A percentile compares a stretch with the other conserved stretches of the same genome.
Conservation (phyloP, 1,284 basidiomycete genomes). For the Quambalaria eucalypti region DNA sequence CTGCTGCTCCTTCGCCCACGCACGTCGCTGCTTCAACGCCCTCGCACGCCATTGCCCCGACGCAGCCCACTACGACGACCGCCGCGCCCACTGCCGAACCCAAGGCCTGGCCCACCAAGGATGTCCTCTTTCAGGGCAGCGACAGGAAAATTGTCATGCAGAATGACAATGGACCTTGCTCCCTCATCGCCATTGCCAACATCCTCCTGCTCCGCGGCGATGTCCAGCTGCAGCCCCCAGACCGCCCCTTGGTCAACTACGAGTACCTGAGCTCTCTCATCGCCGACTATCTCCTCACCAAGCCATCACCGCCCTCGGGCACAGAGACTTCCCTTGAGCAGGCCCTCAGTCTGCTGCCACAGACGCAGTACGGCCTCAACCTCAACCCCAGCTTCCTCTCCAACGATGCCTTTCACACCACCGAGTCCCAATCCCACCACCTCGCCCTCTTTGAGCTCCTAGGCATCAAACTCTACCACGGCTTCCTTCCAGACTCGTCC, state of each 20-base stretch:
- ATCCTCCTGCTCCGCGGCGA: slow-evolving; percentile 29
- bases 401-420: slow-evolving; percentile 21
- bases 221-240: slow-evolving; percentile 50
- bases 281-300: slow-evolving; percentile 65
- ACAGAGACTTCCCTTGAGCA: slow-evolving; percentile 53
- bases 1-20: not conserved
- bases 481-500: not conserved
- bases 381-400: slow-evolving; percentile 30
- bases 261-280: slow-evolving; percentile 70
- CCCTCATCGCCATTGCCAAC: slow-evolving; percentile 66
- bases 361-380: slow-evolving; percentile 60
- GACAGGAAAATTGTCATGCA: slow-evolving; percentile 1
- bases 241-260: slow-evolving; percentile 65
- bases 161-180: slow-evolving; percentile 58
- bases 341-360: slow-evolving; percentile 70
- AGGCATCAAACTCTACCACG: slow-evolving; percentile 3
- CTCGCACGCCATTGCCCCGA: not conserved
- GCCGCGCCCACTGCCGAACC: not conserved
- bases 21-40: not conserved
- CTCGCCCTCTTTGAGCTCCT: not conserved
- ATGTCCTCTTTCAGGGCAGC: not conserved
- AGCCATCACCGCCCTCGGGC: slow-evolving; percentile 42
- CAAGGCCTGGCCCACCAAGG: slow-evolving; percentile 1
- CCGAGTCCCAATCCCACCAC: slow-evolving; percentile 4
- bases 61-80: not conserved